These are phyloP conservation scores for Agrostemma githago DNA, from an alignment of 148 eudicot genomes.

Conservation along the genomic window DNA sequence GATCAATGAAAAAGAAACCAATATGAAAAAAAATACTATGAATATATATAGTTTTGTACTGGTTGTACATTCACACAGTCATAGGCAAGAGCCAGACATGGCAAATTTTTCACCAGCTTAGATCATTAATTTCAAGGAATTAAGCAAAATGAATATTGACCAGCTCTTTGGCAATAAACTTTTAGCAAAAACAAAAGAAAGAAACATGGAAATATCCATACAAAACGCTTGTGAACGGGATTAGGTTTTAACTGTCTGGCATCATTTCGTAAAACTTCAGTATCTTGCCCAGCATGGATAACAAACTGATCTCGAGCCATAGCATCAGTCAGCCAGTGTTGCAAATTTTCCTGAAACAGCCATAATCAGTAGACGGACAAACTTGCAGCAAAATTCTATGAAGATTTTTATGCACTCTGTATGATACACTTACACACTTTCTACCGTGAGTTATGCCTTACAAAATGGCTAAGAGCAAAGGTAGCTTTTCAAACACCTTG, in stretches of 20 bases:
- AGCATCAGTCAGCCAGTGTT: conserved; percentile 85
- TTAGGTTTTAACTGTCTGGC: conserved; percentile 90
- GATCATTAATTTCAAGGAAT: too few species aligned
- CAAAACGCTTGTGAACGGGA: conserved; percentile 74
- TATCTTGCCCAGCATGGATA: conserved; percentile 74
- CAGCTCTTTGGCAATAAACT: too few species aligned
- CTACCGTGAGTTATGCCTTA: too few species aligned
- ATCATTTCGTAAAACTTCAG: conserved; percentile 92
- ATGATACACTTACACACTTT: too few species aligned
- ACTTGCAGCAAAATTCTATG: background rate
- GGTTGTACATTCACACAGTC: background rate
- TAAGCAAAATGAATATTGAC: too few species aligned
- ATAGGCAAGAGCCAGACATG: background rate
- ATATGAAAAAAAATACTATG: background rate
- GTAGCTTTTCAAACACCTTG: too few species aligned
- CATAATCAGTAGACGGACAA: background rate
- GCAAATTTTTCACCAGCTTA: too few species aligned
- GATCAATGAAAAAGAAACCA: background rate
- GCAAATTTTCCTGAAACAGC: conserved; percentile 73
- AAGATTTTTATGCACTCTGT: too few species aligned
- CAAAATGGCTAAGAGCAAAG: too few species aligned
- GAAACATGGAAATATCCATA: conserved; percentile 28
- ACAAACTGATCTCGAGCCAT: conserved; percentile 95
- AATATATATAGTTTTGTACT: too few species aligned
- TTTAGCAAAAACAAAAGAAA: too few species aligned